These are phyloP conservation scores for Oehlia diaphana DNA, from an alignment of 192 early-diverging fungal genomes.

Conservation along the genomic window DNA sequence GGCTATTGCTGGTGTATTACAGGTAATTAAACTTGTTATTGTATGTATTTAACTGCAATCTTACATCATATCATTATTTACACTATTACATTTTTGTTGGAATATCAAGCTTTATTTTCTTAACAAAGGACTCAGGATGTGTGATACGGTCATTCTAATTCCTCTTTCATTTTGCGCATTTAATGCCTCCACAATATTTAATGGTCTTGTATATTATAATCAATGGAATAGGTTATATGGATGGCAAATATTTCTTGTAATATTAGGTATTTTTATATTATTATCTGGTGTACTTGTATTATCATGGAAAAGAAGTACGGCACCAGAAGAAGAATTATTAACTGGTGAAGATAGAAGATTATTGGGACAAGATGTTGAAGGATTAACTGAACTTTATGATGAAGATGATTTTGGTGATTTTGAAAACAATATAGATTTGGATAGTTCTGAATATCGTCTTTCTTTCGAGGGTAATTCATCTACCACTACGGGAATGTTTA, in stretches of 20 bases:
- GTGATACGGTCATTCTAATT: conserved; percentile 73
- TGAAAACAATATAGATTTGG: background rate
- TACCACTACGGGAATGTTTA: background rate
- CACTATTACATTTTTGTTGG: background rate
- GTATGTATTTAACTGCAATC: no score
- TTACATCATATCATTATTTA: background rate
- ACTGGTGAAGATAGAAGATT: background rate
- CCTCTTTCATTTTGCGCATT: conserved; percentile 76
- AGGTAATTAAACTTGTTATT: conserved; percentile 42
- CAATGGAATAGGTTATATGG: conserved; percentile 62
- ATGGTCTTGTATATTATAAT: conserved; percentile 77
- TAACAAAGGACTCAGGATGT: conserved; percentile 69
- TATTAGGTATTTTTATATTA: conserved; percentile 64
- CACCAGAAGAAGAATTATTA: conserved; percentile 29
- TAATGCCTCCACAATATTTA: conserved; percentile 71
- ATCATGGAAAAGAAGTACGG: conserved; percentile 48
- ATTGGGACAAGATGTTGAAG: conserved; percentile 11
- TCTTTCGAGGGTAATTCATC: background rate
- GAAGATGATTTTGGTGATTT: conserved; percentile 1
- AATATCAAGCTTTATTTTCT: conserved; percentile 67
- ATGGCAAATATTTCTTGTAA: conserved; percentile 65
- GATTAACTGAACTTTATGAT: conserved; percentile 21
- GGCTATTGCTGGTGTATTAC: conserved; percentile 50
- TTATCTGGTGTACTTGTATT: conserved; percentile 65
- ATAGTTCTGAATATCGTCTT: background rate